Conservation (phyloP, 2,329 filamentous ascomycete genomes). For the Gnomoniopsis smithogilvyi region DNA sequence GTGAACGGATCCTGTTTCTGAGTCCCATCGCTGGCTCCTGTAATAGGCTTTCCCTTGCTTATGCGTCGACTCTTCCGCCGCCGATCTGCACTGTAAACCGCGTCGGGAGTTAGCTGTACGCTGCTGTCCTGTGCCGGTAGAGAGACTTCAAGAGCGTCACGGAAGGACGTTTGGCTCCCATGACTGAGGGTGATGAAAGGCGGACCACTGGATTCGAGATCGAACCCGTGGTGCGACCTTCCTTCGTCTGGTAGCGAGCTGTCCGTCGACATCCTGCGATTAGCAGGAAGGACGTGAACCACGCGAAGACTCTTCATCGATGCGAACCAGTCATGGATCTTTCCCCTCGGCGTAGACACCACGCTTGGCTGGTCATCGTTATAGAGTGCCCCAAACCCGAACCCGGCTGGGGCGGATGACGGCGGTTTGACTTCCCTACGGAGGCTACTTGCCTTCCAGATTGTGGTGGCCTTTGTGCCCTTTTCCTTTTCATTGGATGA, state of each 20-base stretch:
- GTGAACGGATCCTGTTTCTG: not conserved
- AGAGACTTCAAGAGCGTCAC: constrained; percentile 26
- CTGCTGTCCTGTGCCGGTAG: constrained; percentile 23
- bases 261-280: constrained; percentile 23
- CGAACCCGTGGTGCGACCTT: constrained; percentile 13
- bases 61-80: not conserved
- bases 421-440: constrained; percentile 6
- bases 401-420: constrained; percentile 3
- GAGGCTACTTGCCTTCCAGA: constrained; percentile 12
- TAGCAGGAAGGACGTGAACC: constrained; percentile 14
- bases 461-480: constrained; percentile 7
- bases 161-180: constrained; percentile 24
- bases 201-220: constrained; percentile 8
- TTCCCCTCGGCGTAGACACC: not conserved
- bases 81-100: constrained; percentile 18
- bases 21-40: not conserved
- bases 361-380: not conserved
- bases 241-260: constrained; percentile 24
- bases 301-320: constrained; percentile 15
- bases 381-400: not conserved
- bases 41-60: not conserved
- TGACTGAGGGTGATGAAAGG: constrained; percentile 18
- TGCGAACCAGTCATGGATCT: constrained; percentile 10
- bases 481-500: constrained; percentile 10
- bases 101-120: constrained; percentile 23